phyloP scores from a whole-genome alignment of 2,329 filamentous ascomycete genomes.

The Calonectria pseudoreteaudii region DNA sequence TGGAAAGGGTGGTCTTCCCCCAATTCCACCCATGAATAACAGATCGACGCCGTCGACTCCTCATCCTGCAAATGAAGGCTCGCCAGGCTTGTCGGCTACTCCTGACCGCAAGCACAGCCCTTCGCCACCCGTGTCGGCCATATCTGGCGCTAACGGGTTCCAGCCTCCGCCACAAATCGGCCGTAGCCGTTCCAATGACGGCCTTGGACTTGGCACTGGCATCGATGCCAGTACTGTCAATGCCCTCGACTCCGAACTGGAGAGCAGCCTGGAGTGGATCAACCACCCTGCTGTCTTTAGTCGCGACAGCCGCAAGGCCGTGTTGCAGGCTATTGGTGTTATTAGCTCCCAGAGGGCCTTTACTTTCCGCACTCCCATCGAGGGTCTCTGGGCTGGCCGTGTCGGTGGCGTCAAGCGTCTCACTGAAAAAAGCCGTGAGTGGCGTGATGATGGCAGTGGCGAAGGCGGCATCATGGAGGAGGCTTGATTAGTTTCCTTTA shows the following conservation, averaged over 20 bases:
- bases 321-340: slow-evolving; percentile 95
- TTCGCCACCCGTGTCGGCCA: slow-evolving; percentile 64
- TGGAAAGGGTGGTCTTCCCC: slow-evolving; percentile 92
- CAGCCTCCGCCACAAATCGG: slow-evolving; percentile 56
- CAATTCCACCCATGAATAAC: slow-evolving; percentile 74
- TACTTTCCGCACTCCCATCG: slow-evolving; percentile 90
- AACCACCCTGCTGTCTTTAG: slow-evolving; percentile 95
- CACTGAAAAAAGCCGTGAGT: slow-evolving; percentile 87
- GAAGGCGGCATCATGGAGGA: slow-evolving; percentile 74
- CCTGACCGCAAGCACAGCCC: slow-evolving; percentile 68
- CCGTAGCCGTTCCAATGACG: slow-evolving; percentile 67
- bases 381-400: slow-evolving; percentile 88
- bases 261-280: slow-evolving; percentile 95
- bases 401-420: slow-evolving; percentile 84
- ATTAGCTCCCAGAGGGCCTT: slow-evolving; percentile 95
- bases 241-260: slow-evolving; percentile 90
- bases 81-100: slow-evolving; percentile 57
- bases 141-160: slow-evolving; percentile 54
- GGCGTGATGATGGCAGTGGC: slow-evolving; percentile 88
- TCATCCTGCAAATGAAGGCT: slow-evolving; percentile 57
- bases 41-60: slow-evolving; percentile 62
- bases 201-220: slow-evolving; percentile 73
- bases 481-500: slow-evolving; percentile 51
- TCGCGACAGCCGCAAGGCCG: slow-evolving; percentile 92
- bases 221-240: slow-evolving; percentile 86